Conservation (phyloP, 139 green algal genomes). For the Eudorina sp. region DNA sequence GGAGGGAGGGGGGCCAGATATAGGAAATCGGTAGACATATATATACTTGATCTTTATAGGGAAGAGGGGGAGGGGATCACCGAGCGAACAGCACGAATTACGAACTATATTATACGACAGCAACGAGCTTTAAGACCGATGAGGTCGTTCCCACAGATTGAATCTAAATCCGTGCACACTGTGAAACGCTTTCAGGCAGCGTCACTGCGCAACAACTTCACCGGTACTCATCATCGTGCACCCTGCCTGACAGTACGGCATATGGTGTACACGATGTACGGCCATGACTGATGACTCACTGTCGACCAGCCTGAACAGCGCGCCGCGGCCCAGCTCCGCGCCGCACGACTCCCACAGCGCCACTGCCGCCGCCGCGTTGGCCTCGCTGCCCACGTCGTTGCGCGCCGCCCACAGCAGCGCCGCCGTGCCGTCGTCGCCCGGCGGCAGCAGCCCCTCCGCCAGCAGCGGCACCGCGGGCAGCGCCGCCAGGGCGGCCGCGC, state of each 20-base stretch:
- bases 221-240: too few species aligned
- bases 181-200: too few species aligned
- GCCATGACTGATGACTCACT: constrained; percentile 30
- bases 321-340: not conserved
- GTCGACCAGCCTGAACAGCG: not conserved
- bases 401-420: constrained; percentile 74
- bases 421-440: constrained; percentile 35
- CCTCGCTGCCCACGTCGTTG: constrained; percentile 66
- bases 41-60: too few species aligned
- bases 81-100: too few species aligned
- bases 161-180: too few species aligned
- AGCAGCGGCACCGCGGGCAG: constrained; percentile 71
- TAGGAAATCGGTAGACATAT: not conserved
- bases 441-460: constrained; percentile 50
- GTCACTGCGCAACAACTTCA: too few species aligned
- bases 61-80: too few species aligned
- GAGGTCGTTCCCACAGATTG: too few species aligned
- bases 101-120: too few species aligned
- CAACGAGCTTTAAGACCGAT: too few species aligned
- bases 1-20: not conserved
- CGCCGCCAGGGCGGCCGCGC: constrained; percentile 74
- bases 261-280: too few species aligned
- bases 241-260: too few species aligned
- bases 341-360: constrained; percentile 68
- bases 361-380: constrained; percentile 70